phyloP scores from a whole-genome alignment of 2,329 filamentous ascomycete genomes.

The Podosphaera aphanis region DNA sequence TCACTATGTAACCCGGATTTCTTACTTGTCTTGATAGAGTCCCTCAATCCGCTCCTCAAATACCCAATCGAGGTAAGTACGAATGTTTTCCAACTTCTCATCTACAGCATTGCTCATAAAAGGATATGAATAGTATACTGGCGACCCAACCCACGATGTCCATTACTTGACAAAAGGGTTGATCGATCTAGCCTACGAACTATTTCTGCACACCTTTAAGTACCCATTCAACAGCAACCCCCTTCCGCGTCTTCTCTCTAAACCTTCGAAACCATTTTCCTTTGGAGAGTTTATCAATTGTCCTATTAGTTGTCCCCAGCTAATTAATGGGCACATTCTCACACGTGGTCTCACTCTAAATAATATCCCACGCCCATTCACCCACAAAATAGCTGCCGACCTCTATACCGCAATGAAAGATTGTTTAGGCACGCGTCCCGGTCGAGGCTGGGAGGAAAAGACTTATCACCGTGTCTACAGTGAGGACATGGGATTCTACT shows the following conservation, averaged over 20 bases:
- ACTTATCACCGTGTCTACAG: not conserved
- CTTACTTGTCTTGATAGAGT: not conserved
- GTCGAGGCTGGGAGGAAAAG: not conserved
- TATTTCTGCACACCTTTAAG: not conserved
- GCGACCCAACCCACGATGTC: not conserved
- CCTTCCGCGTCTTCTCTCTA: not conserved
- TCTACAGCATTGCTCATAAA: not conserved
- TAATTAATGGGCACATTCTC: slow-evolving; percentile 1
- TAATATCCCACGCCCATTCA: slow-evolving; percentile 1
- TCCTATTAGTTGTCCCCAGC: not conserved
- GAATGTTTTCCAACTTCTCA: not conserved
- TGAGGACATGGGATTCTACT: not conserved
- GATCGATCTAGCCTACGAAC: not conserved
- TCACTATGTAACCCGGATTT: not conserved
- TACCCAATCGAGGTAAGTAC: slow-evolving; percentile 1
- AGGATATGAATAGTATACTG: not conserved
- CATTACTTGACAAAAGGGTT: not conserved
- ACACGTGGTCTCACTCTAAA: not conserved
- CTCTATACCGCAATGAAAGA: not conserved
- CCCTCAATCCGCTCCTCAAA: not conserved
- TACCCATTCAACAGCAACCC: not conserved
- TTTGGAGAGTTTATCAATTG: slow-evolving; percentile 1
- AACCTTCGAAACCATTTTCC: not conserved
- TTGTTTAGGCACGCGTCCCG: not conserved
- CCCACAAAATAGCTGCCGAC: not conserved